Conservation (phyloP, 202 grass and related monocot species). For the Zoysia matrella region DNA sequence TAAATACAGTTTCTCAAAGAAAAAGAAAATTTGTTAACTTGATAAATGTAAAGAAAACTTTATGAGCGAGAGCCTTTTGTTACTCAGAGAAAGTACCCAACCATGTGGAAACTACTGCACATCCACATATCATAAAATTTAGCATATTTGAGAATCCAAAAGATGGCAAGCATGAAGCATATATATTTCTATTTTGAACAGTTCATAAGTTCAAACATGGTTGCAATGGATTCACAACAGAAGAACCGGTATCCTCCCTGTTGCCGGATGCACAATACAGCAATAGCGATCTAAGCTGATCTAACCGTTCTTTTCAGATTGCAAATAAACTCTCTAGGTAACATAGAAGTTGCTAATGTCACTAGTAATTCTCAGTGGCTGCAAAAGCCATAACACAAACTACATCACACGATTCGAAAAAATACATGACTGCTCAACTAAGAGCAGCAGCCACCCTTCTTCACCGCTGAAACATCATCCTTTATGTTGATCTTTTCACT, state of each 20-base stretch:
- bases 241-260: conserved; percentile 38
- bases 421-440: conserved; percentile 42
- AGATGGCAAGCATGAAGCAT: too few relatives aligned
- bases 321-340: conserved; percentile 25
- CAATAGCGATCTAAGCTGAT: conserved; percentile 47
- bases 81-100: too few relatives aligned
- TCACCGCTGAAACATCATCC: too few relatives aligned
- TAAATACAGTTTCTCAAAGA: too few relatives aligned
- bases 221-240: conserved; percentile 31
- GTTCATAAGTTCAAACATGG: conserved; percentile 30
- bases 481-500: too few relatives aligned
- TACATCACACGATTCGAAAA: conserved; percentile 50
- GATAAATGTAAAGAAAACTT: too few relatives aligned
- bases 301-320: conserved; percentile 45
- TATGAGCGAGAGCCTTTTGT: too few relatives aligned
- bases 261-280: conserved; percentile 41
- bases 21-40: too few relatives aligned
- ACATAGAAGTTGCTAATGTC: conserved; percentile 11
- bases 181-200: not conserved
- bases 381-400: conserved; percentile 45
- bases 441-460: conserved; percentile 66
- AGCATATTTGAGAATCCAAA: too few relatives aligned
- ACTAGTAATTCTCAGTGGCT: conserved; percentile 49
- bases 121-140: too few relatives aligned
- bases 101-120: too few relatives aligned